Base-by-base conservation (phyloP, 495 filamentous ascomycete genomes). In the Trichoderma gamsii region DNA sequence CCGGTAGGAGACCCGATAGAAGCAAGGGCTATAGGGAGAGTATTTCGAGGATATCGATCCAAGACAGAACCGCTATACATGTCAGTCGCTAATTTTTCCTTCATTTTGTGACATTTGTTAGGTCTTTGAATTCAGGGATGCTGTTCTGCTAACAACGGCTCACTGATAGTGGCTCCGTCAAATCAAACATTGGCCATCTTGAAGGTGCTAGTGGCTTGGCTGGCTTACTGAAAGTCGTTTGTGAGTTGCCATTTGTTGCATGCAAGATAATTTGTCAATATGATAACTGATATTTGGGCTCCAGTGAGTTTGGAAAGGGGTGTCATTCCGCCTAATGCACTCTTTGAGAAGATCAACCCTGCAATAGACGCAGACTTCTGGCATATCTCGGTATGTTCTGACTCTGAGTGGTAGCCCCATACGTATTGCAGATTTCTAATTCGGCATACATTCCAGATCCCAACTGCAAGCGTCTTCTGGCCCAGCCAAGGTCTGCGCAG, bases 1-100 rank as follows among this genome's bases (percentile, higher is more conserved):
- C 75, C 72, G 4, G 77, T 79, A 1, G 86, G 86, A 5, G 88
- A 89, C 69, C 84, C 84, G 0, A 75, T 82, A 1, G 86, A 89
- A 68, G 72, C 79, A 15, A 74, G 74, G 15, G 85, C 86, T 1
- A 82, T 86, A 21, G 76, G 72, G 21, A 72, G 68, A 32, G 78
- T 73, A 9, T 79, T 81, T 64, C 72, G 74, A n/a, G 63, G 56
- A 4, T 73, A 68, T 27, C 66, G 73, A 29, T 70, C 71, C 4
- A 15, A 63, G 4, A 51, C 74, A 15, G 70, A 79, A 0, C 78
- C 79, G 0, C 72, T 85, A 11, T 77, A 79, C 52, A 76, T 88
- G 76, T 76, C 65, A 56, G 76, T 72, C 3, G 32, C 61, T 64
- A n/a, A 2, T n/a, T 11, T 61, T 9, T 4, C 27, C 27, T 32